A percentile compares a stretch with the other conserved stretches of the same genome.
phyloP scores from a whole-genome alignment of 2,329 filamentous ascomycete genomes.

The Chaetomiaceae sp. region DNA sequence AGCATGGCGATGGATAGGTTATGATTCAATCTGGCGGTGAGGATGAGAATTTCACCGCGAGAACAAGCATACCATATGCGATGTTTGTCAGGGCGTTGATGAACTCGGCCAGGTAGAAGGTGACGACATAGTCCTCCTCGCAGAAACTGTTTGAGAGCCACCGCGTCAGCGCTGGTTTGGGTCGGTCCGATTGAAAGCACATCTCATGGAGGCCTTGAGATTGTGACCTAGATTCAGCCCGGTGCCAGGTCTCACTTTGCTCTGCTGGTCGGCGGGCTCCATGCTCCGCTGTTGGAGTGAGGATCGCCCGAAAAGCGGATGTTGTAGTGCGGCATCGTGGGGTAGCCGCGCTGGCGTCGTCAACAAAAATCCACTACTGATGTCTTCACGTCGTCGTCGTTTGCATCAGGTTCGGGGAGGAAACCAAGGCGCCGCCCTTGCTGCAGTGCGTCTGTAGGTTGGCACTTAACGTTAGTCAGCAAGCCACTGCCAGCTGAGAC shows the following conservation, averaged over 20 bases:
- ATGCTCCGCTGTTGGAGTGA: slow-evolving; percentile 22
- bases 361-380: too few species aligned
- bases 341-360: too few species aligned
- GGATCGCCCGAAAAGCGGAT: slow-evolving; percentile 26
- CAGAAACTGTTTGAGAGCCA: slow-evolving; percentile 25
- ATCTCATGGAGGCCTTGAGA: not conserved
- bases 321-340: slow-evolving; percentile 23
- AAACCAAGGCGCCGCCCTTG: too few species aligned
- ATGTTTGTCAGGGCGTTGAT: slow-evolving; percentile 48
- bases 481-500: too few species aligned
- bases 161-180: not conserved
- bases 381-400: too few species aligned
- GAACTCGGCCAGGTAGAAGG: slow-evolving; percentile 46
- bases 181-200: too few species aligned
- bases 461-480: too few species aligned
- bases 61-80: slow-evolving; percentile 41
- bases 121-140: slow-evolving; percentile 48
- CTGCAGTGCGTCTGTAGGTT: too few species aligned
- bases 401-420: too few species aligned
- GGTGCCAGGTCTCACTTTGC: slow-evolving; percentile 28
- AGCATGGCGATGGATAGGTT: too few species aligned
- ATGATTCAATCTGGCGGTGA: too few species aligned
- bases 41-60: too few species aligned
- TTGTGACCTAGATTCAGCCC: not conserved
- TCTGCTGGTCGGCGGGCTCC: slow-evolving; percentile 28